Percentiles rank a stretch among this genome's conserved stretches.
Evolutionary conservation across 2,329 filamentous ascomycete species (phyloP).

Genomic region (Aspergillus phoenicis): DNA sequence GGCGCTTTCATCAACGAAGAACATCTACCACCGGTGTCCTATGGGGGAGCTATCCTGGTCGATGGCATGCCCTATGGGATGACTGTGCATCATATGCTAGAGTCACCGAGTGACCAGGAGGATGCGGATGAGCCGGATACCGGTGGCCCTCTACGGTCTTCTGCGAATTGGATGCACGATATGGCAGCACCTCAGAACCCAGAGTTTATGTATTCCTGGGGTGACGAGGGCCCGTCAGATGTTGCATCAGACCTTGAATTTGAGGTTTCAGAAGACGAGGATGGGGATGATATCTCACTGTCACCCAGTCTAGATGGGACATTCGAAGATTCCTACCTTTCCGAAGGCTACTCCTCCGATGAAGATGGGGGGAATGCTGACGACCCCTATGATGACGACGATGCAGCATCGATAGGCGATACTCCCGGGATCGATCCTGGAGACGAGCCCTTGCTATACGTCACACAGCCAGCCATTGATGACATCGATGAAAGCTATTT

Average conservation of each 20-base stretch:
- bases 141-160: conserved; percentile 47
- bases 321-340: conserved; percentile 48
- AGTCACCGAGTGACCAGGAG: conserved; percentile 62
- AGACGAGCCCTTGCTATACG: conserved; percentile 73
- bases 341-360: conserved; percentile 54
- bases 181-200: conserved; percentile 24
- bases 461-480: conserved; percentile 90
- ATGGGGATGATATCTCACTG: conserved; percentile 45
- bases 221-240: conserved; percentile 43
- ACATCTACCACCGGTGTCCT: conserved; percentile 86
- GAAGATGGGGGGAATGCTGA: conserved; percentile 52
- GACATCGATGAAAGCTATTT: conserved; percentile 84
- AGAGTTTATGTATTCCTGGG: conserved; percentile 42
- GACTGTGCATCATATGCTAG: conserved; percentile 96
- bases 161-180: conserved; percentile 43
- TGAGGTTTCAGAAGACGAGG: conserved; percentile 58
- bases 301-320: conserved; percentile 41
- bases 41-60: conserved; percentile 83
- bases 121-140: conserved; percentile 43
- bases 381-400: conserved; percentile 58
- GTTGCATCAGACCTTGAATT: conserved; percentile 42
- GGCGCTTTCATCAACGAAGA: conserved; percentile 84
- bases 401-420: conserved; percentile 66
- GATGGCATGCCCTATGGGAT: conserved; percentile 86
- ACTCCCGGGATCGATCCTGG: conserved; percentile 75